phyloP scores from a whole-genome alignment of 129 eudicot species.

The Escallonia herrerae region DNA sequence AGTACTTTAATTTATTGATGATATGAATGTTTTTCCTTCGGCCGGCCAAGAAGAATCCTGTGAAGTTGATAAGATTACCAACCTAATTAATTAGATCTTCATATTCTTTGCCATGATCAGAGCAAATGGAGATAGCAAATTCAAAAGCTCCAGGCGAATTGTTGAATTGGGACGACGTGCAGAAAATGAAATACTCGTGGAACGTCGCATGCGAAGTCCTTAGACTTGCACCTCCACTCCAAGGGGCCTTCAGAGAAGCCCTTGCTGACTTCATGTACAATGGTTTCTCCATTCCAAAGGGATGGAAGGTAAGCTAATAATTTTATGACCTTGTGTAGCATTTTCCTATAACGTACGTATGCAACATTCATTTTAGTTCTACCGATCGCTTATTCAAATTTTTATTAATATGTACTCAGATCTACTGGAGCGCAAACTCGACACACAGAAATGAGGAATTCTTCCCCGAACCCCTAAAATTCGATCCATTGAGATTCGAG shows the following conservation, averaged over 20 bases:
- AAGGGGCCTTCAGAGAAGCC: constrained; percentile 75
- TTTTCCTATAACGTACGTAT: too few relatives aligned
- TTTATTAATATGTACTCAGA: constrained; percentile 12
- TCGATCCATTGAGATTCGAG: constrained; percentile 68
- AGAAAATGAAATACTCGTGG: constrained; percentile 91
- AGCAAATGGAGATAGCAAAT: constrained; percentile 73
- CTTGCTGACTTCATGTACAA: constrained; percentile 52
- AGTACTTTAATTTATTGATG: too few relatives aligned
- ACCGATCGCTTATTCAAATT: too few relatives aligned
- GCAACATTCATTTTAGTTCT: too few relatives aligned
- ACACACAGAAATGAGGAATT: constrained; percentile 59
- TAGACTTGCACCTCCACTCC: constrained; percentile 90
- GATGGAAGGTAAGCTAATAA: constrained; percentile 64
- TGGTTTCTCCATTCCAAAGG: constrained; percentile 80
- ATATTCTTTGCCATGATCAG: constrained; percentile 16
- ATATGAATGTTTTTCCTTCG: too few relatives aligned
- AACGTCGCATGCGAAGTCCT: constrained; percentile 83
- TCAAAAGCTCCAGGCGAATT: constrained; percentile 61
- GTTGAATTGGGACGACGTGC: constrained; percentile 71
- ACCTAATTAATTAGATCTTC: too few relatives aligned
- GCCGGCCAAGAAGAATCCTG: too few relatives aligned
- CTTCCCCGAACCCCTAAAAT: constrained; percentile 50
- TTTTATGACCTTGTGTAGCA: not conserved
- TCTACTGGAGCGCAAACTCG: constrained; percentile 75
- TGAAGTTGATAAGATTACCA: too few relatives aligned